Conservation (phyloP, 345 rosid species). For the Chamaenerion angustifolium region DNA sequence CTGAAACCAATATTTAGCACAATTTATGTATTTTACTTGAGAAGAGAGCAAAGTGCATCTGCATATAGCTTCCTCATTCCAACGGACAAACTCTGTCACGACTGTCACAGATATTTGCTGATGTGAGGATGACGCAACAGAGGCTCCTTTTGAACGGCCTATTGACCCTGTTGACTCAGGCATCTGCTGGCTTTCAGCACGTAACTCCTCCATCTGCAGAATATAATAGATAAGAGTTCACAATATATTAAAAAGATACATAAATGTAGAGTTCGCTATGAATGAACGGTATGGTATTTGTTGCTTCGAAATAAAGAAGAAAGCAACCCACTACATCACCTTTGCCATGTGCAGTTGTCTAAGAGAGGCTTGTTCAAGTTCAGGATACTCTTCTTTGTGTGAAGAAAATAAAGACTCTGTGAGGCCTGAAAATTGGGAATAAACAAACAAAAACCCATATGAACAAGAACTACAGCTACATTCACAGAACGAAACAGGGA, state of each 20-base stretch:
- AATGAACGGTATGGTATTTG: no score
- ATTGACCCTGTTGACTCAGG: constrained; percentile 76
- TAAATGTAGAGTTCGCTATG: constrained; percentile 3
- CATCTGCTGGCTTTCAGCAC: constrained; percentile 62
- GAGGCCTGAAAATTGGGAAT: constrained; percentile 42
- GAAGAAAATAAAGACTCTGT: constrained; percentile 85
- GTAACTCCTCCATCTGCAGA: constrained; percentile 79
- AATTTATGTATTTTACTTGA: constrained; percentile 35
- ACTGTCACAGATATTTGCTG: constrained; percentile 93
- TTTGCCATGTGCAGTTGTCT: constrained; percentile 75
- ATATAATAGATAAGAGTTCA: constrained; percentile 1
- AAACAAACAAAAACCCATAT: neutral
- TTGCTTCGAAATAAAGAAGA: neutral
- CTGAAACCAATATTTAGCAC: constrained; percentile 2
- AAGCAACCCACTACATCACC: constrained; percentile 24
- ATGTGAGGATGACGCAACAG: constrained; percentile 52
- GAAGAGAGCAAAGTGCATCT: constrained; percentile 88
- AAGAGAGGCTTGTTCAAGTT: constrained; percentile 86
- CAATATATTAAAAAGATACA: constrained; percentile 9
- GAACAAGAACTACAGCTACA: neutral
- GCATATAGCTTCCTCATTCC: constrained; percentile 98
- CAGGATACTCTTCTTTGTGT: constrained; percentile 94
- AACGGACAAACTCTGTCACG: constrained; percentile 90
- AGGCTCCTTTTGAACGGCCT: constrained; percentile 88
- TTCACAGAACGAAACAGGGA: no score